phyloP scores from a whole-genome alignment of 2,329 filamentous ascomycete species.

The Colletotrichum tanaceti region DNA sequence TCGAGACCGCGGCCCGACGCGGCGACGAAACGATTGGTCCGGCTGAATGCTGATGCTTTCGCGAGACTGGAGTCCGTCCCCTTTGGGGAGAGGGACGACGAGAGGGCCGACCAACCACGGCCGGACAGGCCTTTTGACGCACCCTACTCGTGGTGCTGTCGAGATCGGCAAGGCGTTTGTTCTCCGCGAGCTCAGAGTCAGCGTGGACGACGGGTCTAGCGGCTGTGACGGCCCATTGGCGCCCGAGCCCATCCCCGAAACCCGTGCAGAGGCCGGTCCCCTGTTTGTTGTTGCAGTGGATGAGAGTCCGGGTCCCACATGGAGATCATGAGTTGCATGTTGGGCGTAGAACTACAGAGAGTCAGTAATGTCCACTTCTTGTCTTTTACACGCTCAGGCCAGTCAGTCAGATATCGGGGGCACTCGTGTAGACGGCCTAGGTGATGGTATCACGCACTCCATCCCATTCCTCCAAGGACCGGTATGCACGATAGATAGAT shows the following conservation, averaged over 20 bases:
- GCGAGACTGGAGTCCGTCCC: too few relatives aligned
- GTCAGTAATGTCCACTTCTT: background rate
- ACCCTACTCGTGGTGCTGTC: background rate
- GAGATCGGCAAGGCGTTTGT: background rate
- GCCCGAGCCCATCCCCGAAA: background rate
- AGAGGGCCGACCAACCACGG: background rate
- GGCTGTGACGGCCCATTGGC: background rate
- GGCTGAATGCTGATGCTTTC: background rate
- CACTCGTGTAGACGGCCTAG: too few relatives aligned
- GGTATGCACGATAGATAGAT: too few relatives aligned
- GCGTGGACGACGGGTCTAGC: background rate
- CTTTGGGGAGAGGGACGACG: background rate
- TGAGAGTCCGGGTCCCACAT: background rate
- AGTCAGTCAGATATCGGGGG: background rate
- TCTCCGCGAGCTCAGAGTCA: background rate
- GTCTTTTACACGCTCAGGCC: too few relatives aligned
- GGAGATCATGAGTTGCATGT: background rate
- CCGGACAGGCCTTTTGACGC: background rate
- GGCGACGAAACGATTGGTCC: too few relatives aligned
- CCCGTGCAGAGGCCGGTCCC: background rate
- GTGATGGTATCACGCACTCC: background rate
- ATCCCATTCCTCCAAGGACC: accelerated
- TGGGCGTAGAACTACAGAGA: background rate
- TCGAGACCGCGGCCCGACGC: background rate
- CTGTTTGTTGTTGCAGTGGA: background rate